A percentile compares a stretch with the other conserved stretches of the same genome.
Evolutionary conservation across 23 red algal species (phyloP).

Genomic region (Gracilariopsis chorda): DNA sequence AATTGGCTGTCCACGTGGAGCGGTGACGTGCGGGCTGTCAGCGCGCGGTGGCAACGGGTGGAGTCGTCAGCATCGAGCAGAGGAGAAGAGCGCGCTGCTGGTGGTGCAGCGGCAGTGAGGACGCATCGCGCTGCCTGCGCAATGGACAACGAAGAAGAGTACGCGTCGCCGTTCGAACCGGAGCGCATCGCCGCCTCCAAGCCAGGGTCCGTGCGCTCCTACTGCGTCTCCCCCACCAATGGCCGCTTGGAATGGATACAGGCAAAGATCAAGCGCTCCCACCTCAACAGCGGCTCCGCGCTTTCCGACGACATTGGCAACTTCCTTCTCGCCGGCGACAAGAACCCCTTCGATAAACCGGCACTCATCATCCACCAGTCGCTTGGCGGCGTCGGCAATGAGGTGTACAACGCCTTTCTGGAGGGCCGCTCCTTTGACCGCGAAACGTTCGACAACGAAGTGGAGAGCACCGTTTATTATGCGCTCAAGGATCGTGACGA

Average conservation of each 20-base stretch:
- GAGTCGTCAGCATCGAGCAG: background rate
- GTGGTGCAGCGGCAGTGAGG: background rate
- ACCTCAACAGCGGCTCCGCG: conserved; percentile 48
- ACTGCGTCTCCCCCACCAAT: conserved; percentile 73
- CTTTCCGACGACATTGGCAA: conserved; percentile 29
- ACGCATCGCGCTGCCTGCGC: background rate
- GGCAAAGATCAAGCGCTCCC: background rate
- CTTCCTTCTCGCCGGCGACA: conserved; percentile 56
- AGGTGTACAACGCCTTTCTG: conserved; percentile 63
- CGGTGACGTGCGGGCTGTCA: background rate
- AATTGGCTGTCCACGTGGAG: background rate
- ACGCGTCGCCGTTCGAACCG: conserved; percentile 70
- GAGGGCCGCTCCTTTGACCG: conserved; percentile 65
- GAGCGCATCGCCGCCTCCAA: background rate
- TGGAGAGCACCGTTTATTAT: conserved; percentile 65
- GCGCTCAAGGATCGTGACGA: conserved; percentile 36
- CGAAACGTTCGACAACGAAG: conserved; percentile 62
- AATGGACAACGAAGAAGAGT: conserved; percentile 52
- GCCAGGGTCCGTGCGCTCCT: background rate
- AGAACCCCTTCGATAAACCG: conserved; percentile 46
- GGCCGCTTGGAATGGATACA: conserved; percentile 79
- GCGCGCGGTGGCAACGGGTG: background rate
- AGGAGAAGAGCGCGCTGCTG: background rate
- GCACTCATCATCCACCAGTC: conserved; percentile 57
- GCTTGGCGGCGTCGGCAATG: conserved; percentile 61